Conservation (phyloP, 1,139 yeast species). For the Yamadazyma atlantica region DNA sequence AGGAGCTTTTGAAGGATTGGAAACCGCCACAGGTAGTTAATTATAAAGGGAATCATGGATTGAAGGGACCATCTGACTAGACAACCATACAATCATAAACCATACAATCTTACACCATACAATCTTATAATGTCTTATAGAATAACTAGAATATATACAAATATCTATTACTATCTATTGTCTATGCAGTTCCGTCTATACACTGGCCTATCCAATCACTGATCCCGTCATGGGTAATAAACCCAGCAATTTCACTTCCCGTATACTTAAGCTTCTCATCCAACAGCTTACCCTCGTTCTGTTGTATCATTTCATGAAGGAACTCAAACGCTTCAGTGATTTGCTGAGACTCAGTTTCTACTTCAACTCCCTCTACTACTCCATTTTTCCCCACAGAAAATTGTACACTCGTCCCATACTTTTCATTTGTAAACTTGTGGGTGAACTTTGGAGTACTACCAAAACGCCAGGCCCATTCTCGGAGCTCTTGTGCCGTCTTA, state of each 20-base stretch:
- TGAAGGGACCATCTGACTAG: slow-evolving; percentile 29
- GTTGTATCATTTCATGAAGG: slow-evolving; percentile 25
- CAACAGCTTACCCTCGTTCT: slow-evolving; percentile 16
- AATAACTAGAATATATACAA: no score
- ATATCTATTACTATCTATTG: no score
- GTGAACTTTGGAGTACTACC: slow-evolving; percentile 71
- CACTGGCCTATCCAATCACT: slow-evolving; percentile 49
- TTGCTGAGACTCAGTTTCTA: slow-evolving; percentile 16
- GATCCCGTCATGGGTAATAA: slow-evolving; percentile 39
- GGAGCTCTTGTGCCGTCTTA: slow-evolving; percentile 43
- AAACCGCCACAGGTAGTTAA: slow-evolving; percentile 47
- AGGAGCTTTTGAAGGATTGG: slow-evolving; percentile 51
- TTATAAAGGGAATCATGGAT: slow-evolving; percentile 59
- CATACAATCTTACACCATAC: no score
- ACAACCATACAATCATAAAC: no score
- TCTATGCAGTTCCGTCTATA: slow-evolving; percentile 50
- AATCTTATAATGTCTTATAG: no score
- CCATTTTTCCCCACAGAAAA: slow-evolving; percentile 47
- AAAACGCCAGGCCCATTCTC: slow-evolving; percentile 68
- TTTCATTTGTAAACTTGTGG: slow-evolving; percentile 38
- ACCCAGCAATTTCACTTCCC: slow-evolving; percentile 49
- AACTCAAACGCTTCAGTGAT: slow-evolving; percentile 29
- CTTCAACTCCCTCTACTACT: slow-evolving; percentile 20
- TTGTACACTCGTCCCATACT: slow-evolving; percentile 30
- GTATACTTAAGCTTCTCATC: slow-evolving; percentile 27